Evolutionary conservation across 1,284 basidiomycete genomes (phyloP).

Genomic region (Mycena citricolor): DNA sequence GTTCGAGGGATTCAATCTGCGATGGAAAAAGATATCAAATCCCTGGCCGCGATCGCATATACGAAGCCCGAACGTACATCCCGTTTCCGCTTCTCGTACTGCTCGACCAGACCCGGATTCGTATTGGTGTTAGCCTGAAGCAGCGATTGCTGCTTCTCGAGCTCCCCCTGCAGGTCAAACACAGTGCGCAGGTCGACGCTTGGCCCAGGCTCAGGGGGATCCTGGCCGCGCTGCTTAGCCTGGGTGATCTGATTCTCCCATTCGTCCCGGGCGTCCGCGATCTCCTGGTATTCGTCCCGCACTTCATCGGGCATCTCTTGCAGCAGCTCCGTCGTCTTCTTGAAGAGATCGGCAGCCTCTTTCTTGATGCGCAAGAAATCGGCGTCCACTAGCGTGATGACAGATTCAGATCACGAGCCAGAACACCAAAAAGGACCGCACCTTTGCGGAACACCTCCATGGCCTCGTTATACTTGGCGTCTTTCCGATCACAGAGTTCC

Average conservation of each 20-base stretch:
- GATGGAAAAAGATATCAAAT: no score
- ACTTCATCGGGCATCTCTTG: conserved; percentile 48
- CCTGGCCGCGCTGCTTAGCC: conserved; percentile 31
- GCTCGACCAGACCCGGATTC: conserved; percentile 75
- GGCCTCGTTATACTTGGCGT: conserved; percentile 55
- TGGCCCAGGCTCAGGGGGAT: conserved; percentile 33
- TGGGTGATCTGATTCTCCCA: conserved; percentile 35
- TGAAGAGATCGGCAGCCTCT: conserved; percentile 48
- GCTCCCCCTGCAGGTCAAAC: conserved; percentile 56
- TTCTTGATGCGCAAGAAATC: conserved; percentile 49
- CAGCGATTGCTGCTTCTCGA: conserved; percentile 63
- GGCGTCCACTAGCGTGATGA: conserved; percentile 43
- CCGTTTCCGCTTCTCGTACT: conserved; percentile 71
- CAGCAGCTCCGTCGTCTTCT: conserved; percentile 46
- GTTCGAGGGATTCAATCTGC: conserved; percentile 65
- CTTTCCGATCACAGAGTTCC: conserved; percentile 53
- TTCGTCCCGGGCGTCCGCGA: conserved; percentile 40
- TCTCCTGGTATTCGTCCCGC: conserved; percentile 46
- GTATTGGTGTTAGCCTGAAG: conserved; percentile 74
- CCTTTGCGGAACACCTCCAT: conserved; percentile 52
- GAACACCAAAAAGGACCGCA: conserved; percentile 30
- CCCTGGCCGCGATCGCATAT: no score
- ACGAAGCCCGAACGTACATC: conserved; percentile 49
- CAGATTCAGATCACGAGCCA: conserved; percentile 3
- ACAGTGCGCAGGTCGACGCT: conserved; percentile 46